Evolutionary conservation across 495 filamentous ascomycete genomes (phyloP), one percentile per base, ranked within the genome.

Genomic region (Aspergillus baeticus): DNA sequence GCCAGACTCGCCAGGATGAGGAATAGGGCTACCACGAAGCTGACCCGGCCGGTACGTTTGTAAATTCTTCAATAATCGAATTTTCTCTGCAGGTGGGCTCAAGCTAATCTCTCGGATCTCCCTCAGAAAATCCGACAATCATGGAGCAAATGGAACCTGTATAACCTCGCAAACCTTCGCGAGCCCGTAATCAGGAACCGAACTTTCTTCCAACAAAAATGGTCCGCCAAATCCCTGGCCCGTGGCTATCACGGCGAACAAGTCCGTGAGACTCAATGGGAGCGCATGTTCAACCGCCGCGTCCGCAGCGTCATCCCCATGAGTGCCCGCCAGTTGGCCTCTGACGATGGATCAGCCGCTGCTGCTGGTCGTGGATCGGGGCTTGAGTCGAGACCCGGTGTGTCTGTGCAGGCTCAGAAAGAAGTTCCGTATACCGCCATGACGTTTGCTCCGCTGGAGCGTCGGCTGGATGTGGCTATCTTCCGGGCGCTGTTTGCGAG

Each of bases 151-250:
- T 92, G 91, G 80, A 96, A 95, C 65, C 80, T 98, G 59, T 98
- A 88, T 81, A 97, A 96, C 77, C 73, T 98, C 57, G n/a, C 65
- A 72, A 23, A 78, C 79, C 54, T 70, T 81, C 44, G 66, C 72
- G 51, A 62, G 38, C 76, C 77, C 20, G 60, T 41, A 3, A 72
- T 69, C 42, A 51, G 57, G 13, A 65, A 57, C 10, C 71, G 72
- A 39, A 96, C 92, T 44, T 93, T 89, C 77, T 98, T 95, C 83
- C 94, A 98, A 78, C 94, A 98, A 69, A 98, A 97, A 89, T 98
- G 92, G 92, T 64, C 66, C 0, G 89, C 92, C 55, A 98, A 98
- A 70, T 82, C 91, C 8, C 51, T 82, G 51, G 81, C 90, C 6
- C 89, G 94, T 46, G 84, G 81, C 50, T 98, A 98, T 70, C 94